phyloP scores from a whole-genome alignment of 2,329 filamentous ascomycete genomes.

The Madurella mycetomatis region DNA sequence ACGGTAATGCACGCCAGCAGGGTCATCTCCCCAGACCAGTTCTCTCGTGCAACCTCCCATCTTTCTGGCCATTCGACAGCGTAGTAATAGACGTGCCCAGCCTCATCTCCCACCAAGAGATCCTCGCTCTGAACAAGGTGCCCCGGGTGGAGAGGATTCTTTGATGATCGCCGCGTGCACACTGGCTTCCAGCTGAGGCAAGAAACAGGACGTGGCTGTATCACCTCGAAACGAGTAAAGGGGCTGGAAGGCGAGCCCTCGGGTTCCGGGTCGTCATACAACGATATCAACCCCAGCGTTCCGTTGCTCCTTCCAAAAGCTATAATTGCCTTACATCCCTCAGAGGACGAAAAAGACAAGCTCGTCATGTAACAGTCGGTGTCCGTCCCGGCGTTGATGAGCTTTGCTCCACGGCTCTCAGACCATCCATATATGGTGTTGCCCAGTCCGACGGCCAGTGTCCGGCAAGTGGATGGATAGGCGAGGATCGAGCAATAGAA shows the following conservation, averaged over 20 bases:
- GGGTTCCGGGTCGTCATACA: conserved; percentile 48
- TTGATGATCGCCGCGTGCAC: conserved; percentile 47
- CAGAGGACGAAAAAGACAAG: conserved; percentile 79
- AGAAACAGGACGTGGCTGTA: conserved; percentile 67
- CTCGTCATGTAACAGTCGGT: conserved; percentile 67
- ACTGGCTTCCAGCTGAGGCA: conserved; percentile 78
- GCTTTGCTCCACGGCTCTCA: conserved; percentile 63
- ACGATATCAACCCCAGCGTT: conserved; percentile 71
- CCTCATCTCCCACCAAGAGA: conserved; percentile 79
- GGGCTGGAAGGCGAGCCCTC: conserved; percentile 33
- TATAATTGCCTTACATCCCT: conserved; percentile 73
- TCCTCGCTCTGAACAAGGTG: conserved; percentile 68
- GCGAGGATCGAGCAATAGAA: conserved; percentile 92
- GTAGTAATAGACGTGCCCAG: conserved; percentile 82
- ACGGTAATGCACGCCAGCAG: conserved; percentile 71
- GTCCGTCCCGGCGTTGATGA: conserved; percentile 43
- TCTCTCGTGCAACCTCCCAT: conserved; percentile 58
- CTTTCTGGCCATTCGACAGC: conserved; percentile 75
- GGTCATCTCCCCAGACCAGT: conserved; percentile 74
- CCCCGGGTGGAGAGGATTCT: conserved; percentile 43
- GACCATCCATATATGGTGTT: conserved; percentile 85
- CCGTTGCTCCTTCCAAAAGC: conserved; percentile 80
- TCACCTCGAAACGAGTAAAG: conserved; percentile 67
- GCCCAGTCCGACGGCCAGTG: conserved; percentile 78
- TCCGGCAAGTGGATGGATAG: conserved; percentile 70